These are phyloP conservation scores for Leccinum imitatum DNA, from an alignment of 768 basidiomycete genomes.

Conservation along the genomic window DNA sequence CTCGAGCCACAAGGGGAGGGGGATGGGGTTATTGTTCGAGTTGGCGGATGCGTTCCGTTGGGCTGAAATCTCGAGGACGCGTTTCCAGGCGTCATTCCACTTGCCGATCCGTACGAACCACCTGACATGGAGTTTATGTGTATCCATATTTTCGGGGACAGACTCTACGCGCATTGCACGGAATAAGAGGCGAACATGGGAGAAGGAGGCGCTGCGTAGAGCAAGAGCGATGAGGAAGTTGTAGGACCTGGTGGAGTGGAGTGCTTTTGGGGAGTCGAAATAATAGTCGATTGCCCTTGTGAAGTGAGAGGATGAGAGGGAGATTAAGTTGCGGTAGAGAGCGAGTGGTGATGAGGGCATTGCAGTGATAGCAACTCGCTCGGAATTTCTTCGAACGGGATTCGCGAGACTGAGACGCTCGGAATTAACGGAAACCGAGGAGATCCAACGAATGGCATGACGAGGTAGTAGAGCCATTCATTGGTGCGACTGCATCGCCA, in stretches of 20 bases:
- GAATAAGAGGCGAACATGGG: conserved; percentile 47
- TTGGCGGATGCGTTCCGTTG: conserved; percentile 9
- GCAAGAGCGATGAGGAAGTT: conserved; percentile 48
- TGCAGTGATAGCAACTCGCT: not conserved
- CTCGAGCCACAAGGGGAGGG: conserved; percentile 59
- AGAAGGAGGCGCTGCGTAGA: conserved; percentile 50
- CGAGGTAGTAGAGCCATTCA: conserved; percentile 22
- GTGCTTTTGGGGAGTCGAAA: conserved; percentile 24
- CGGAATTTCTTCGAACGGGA: not conserved
- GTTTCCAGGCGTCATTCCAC: conserved; percentile 60
- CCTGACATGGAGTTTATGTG: conserved; percentile 55
- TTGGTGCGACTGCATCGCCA: conserved; percentile 11
- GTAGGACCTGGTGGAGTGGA: conserved; percentile 42
- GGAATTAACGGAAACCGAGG: not conserved
- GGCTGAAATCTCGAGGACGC: conserved; percentile 30
- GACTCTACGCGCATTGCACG: conserved; percentile 43
- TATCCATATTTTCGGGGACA: conserved; percentile 49
- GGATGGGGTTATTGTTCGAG: conserved; percentile 25
- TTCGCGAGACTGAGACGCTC: not conserved
- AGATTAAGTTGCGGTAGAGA: conserved; percentile 36
- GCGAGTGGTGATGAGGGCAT: conserved; percentile 32
- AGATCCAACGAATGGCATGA: conserved; percentile 30
- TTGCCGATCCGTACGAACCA: conserved; percentile 53
- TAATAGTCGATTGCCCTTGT: conserved; percentile 24
- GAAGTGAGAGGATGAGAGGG: conserved; percentile 20